These are phyloP conservation scores for Aspergillus cavernicola DNA, from an alignment of 495 filamentous ascomycete genomes.

Conservation along the genomic window DNA sequence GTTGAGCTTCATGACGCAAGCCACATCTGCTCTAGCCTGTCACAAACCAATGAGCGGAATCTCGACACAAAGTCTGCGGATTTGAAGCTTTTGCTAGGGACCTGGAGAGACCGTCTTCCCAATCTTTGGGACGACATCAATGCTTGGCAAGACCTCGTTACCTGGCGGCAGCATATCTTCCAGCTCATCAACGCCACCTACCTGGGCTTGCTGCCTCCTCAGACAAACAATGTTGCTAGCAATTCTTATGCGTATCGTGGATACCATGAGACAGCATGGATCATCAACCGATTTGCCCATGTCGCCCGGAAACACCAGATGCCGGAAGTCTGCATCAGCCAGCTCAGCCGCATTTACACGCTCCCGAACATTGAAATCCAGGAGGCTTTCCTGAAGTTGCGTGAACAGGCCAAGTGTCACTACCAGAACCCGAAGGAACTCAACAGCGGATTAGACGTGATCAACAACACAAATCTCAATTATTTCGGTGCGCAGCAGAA, in stretches of 20 bases:
- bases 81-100: slow-evolving; percentile 87
- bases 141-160: slow-evolving; percentile 97
- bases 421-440: slow-evolving; percentile 94
- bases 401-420: slow-evolving; percentile 97
- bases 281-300: slow-evolving; percentile 98
- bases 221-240: slow-evolving; percentile 70
- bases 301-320: slow-evolving; percentile 96
- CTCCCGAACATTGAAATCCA: slow-evolving; percentile 99
- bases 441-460: slow-evolving; percentile 89
- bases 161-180: slow-evolving; percentile 99
- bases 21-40: slow-evolving; percentile 85
- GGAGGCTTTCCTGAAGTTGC: slow-evolving; percentile 94
- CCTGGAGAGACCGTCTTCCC: slow-evolving; percentile 92
- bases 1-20: slow-evolving; percentile 98
- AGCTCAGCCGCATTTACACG: slow-evolving; percentile 96
- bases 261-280: slow-evolving; percentile 99
- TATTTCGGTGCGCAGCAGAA: slow-evolving; percentile 96
- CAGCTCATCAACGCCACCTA: slow-evolving; percentile 94
- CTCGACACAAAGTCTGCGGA: slow-evolving; percentile 93
- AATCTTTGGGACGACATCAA: slow-evolving; percentile 99
- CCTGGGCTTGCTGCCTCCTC: slow-evolving; percentile 75
- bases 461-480: slow-evolving; percentile 98
- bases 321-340: slow-evolving; percentile 93
- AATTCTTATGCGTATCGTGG: slow-evolving; percentile 96
- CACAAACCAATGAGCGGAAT: slow-evolving; percentile 76